Evolutionary conservation across 805 yeast genomes (phyloP).

Genomic region (Metschnikowia continentalis): DNA sequence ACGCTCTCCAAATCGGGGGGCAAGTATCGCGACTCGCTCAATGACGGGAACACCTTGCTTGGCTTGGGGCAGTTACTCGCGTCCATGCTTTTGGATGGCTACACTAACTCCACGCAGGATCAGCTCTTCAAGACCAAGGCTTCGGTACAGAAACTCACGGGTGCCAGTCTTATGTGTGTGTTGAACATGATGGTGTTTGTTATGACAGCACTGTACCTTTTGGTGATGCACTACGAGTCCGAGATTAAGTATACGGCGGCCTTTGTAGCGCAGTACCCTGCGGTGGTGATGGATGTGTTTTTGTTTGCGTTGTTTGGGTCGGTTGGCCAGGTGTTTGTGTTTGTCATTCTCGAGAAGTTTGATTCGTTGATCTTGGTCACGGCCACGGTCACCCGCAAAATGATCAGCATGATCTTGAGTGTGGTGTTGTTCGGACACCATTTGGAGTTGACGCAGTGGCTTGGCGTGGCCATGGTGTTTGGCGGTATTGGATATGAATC

Average conservation of each 20-base stretch:
- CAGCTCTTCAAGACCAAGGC: slow-evolving; percentile 53
- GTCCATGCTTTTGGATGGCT: slow-evolving; percentile 81
- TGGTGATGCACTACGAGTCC: slow-evolving; percentile 33
- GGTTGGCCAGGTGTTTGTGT: slow-evolving; percentile 91
- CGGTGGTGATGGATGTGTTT: slow-evolving; percentile 54
- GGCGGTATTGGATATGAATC: slow-evolving; percentile 85
- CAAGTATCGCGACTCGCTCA: slow-evolving; percentile 21
- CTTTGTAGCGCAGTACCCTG: slow-evolving; percentile 51
- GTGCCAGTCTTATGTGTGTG: slow-evolving; percentile 84
- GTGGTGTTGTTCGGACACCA: slow-evolving; percentile 84
- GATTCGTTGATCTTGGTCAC: slow-evolving; percentile 85
- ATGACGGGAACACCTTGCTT: slow-evolving; percentile 40
- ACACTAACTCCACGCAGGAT: slow-evolving; percentile 93
- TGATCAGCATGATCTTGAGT: slow-evolving; percentile 90
- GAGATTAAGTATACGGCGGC: slow-evolving; percentile 48
- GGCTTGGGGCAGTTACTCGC: slow-evolving; percentile 59
- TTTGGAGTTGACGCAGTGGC: slow-evolving; percentile 63
- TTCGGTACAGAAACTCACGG: slow-evolving; percentile 45
- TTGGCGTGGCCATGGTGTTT: slow-evolving; percentile 76
- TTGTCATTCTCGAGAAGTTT: slow-evolving; percentile 74
- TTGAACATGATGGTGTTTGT: slow-evolving; percentile 43
- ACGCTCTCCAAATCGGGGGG: slow-evolving; percentile 48
- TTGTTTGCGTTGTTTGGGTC: slow-evolving; percentile 79
- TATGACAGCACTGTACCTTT: slow-evolving; percentile 48
- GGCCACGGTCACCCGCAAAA: slow-evolving; percentile 93